Evolutionary conservation across 768 basidiomycete genomes (phyloP), one percentile per base, ranked within the genome.

Genomic region (Collybia sordida): DNA sequence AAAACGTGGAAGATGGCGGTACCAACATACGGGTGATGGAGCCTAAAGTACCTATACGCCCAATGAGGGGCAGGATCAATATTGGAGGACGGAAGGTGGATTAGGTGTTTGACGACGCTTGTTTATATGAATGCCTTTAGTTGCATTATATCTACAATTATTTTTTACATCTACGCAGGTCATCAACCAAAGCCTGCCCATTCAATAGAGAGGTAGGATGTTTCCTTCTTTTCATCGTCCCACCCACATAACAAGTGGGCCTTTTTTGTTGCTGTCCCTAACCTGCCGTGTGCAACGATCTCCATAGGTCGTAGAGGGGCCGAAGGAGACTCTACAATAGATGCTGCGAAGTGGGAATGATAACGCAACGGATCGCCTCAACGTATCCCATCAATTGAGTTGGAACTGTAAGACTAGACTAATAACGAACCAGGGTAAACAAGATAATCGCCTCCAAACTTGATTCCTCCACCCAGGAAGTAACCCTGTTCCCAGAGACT

Each of bases 191-290:
- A 95, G 9, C 90, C 89, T 27, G 91, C 89, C 93, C 93, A 95
- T 69, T 93, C 91, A 51, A 95, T 79, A 42, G 88, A 88, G 48
- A 88, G 76, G 69, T 90, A 92, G 0, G 84, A 80, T 2, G 83
- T 90, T 53, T 76, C 68, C 36, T 79, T 73, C 59, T 73, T 81
- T 43, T 74, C 76, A 28, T 90, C 86, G 59, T 96, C 85, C 88
- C 90, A 97, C 25, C 86, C 83, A 59, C 93, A 97, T 3, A 98
- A 70, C 24, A 98, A 70, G 65, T 98, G 95, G 0, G 93, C 83
- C 69, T 99, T 99, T 68, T 98, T 98, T 7, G 97, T 98, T 9
- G 90, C 97, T 3, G 97, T 99, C 1, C 96, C 97, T 27, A 99
- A 70, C 27, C 97, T 79, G 15, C 97, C 97, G 64, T 94, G 94